phyloP scores from a whole-genome alignment of 768 basidiomycete species.

The Lactarius hengduanensis region DNA sequence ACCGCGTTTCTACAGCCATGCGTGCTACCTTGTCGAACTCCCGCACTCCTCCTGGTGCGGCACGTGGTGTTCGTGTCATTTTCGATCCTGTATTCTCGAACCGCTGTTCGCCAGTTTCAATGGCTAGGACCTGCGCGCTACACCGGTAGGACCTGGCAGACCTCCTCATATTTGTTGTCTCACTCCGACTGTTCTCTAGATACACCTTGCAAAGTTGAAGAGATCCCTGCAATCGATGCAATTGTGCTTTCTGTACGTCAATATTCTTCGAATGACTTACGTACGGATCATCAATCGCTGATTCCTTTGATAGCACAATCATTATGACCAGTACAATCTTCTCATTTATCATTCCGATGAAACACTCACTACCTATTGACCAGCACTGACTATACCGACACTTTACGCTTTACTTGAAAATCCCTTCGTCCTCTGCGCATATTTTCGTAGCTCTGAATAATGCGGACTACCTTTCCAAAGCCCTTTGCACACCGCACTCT shows the following conservation, averaged over 20 bases:
- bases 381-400: slow-evolving; percentile 40
- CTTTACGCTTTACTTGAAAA: slow-evolving; percentile 33
- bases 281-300: neutral
- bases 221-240: slow-evolving; percentile 49
- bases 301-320: slow-evolving; percentile 36
- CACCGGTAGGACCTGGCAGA: slow-evolving; percentile 33
- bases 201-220: slow-evolving; percentile 40
- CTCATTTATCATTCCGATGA: no score
- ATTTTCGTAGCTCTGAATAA: slow-evolving; percentile 51
- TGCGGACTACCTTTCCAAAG: slow-evolving; percentile 34
- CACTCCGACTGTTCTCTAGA: slow-evolving; percentile 26
- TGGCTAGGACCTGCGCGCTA: slow-evolving; percentile 36
- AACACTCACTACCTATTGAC: neutral
- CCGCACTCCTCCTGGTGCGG: slow-evolving; percentile 36
- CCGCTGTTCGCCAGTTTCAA: slow-evolving; percentile 37
- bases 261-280: neutral
- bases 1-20: slow-evolving; percentile 33
- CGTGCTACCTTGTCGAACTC: slow-evolving; percentile 42
- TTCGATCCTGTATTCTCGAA: slow-evolving; percentile 42
- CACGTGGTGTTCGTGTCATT: slow-evolving; percentile 39
- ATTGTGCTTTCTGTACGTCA: slow-evolving; percentile 47
- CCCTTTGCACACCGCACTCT: slow-evolving; percentile 35
- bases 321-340: slow-evolving; percentile 38
- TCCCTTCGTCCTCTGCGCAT: slow-evolving; percentile 34
- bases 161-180: neutral